phyloP scores from a whole-genome alignment of 495 filamentous ascomycete genomes.

The Annulohypoxylon moriforme region DNA sequence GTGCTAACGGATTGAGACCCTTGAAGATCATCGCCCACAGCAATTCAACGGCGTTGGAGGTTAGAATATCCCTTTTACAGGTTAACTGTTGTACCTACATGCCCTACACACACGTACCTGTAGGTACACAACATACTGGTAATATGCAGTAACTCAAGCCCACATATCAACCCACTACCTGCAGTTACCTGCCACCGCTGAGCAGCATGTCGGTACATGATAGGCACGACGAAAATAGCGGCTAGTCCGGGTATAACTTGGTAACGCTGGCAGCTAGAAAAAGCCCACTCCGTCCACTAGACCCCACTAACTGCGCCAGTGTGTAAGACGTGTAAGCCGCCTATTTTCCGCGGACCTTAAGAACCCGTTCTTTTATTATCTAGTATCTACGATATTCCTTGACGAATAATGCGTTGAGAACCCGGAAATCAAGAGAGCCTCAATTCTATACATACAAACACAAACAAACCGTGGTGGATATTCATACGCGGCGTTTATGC shows the following conservation, averaged over 20 bases:
- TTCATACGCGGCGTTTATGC: conserved; percentile 16
- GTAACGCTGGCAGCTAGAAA: conserved; percentile 16
- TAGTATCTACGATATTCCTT: conserved; percentile 26
- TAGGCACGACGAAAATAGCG: background rate
- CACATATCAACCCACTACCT: background rate
- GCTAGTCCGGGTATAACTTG: conserved; percentile 7
- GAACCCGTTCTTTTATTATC: conserved; percentile 42
- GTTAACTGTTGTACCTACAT: background rate
- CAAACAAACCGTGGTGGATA: conserved; percentile 1
- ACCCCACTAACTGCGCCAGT: conserved; percentile 22
- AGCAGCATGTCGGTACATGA: conserved; percentile 8
- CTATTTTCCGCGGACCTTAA: conserved; percentile 11
- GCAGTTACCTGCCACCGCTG: background rate
- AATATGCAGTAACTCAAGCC: background rate
- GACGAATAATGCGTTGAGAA: background rate
- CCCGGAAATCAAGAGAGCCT: background rate
- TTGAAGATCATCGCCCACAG: conserved; percentile 24
- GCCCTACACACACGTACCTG: too few relatives aligned
- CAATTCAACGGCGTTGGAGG: conserved; percentile 12
- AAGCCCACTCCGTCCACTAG: conserved; percentile 9
- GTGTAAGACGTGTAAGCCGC: conserved; percentile 22
- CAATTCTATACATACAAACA: conserved; percentile 17
- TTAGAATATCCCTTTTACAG: conserved; percentile 3
- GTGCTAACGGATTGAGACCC: conserved; percentile 19
- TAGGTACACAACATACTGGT: background rate